These are phyloP conservation scores for Yamadazyma dendronema DNA, from an alignment of 1,139 yeast species.

Conservation along the genomic window DNA sequence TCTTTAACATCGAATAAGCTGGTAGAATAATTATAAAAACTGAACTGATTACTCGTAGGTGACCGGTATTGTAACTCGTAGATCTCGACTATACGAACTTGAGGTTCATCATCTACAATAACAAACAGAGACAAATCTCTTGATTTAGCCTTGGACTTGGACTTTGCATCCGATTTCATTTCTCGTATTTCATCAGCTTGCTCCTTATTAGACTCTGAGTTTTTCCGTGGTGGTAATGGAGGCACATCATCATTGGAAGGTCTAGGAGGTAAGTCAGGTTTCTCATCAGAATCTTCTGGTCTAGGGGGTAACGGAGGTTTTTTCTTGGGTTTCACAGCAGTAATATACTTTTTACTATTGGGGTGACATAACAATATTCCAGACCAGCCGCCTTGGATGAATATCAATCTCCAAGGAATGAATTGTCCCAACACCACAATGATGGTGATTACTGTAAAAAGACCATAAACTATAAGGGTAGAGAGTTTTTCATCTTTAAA, in stretches of 20 bases:
- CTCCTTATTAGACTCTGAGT: too few relatives aligned
- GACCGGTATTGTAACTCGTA: constrained; percentile 73
- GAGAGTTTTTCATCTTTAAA: constrained; percentile 71
- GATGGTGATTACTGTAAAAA: constrained; percentile 30
- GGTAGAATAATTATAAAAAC: constrained; percentile 31
- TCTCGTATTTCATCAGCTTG: not conserved
- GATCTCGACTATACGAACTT: constrained; percentile 61
- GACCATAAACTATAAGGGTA: constrained; percentile 49
- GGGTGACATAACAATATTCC: constrained; percentile 56
- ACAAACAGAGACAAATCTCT: not conserved
- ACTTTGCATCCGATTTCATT: not conserved
- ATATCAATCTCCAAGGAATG: constrained; percentile 64
- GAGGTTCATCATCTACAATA: constrained; percentile 58
- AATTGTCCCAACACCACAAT: constrained; percentile 57
- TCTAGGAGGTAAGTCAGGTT: constrained; percentile 1
- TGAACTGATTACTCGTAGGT: constrained; percentile 61
- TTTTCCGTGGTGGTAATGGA: not conserved
- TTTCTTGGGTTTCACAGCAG: constrained; percentile 16
- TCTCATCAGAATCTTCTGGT: not conserved
- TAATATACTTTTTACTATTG: constrained; percentile 36
- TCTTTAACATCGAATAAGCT: constrained; percentile 53
- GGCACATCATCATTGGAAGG: not conserved
- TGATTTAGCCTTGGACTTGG: not conserved
- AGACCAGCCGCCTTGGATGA: constrained; percentile 59
- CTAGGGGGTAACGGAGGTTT: constrained; percentile 1